phyloP scores from a whole-genome alignment of 176 grass and related monocot species.

The Juncus effusus region DNA sequence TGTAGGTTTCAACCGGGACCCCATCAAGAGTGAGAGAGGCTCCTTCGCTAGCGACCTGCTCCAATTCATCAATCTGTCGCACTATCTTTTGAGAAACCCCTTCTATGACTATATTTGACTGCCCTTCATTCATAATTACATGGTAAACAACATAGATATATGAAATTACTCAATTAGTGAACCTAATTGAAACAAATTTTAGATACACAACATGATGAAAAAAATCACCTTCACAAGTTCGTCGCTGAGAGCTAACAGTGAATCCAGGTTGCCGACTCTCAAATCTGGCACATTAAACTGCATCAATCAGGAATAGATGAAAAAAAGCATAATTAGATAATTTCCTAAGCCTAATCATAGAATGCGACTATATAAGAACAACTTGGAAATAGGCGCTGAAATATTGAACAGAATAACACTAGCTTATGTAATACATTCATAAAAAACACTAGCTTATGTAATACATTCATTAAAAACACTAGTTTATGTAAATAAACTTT shows the following conservation, averaged over 20 bases:
- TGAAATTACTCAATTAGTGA: neutral
- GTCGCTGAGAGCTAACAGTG: constrained; percentile 93
- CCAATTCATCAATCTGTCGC: constrained; percentile 89
- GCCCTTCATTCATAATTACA: neutral
- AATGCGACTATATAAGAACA: neutral
- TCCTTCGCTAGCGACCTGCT: constrained; percentile 54
- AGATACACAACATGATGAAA: neutral
- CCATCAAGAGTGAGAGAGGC: constrained; percentile 81
- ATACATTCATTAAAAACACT: too few relatives aligned
- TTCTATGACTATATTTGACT: constrained; percentile 92
- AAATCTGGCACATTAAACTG: constrained; percentile 81
- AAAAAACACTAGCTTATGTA: too few relatives aligned
- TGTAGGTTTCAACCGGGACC: constrained; percentile 83
- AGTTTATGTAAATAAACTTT: too few relatives aligned
- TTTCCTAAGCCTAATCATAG: neutral
- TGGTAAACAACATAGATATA: neutral
- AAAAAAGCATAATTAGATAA: neutral
- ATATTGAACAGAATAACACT: too few relatives aligned
- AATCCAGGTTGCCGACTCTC: constrained; percentile 88
- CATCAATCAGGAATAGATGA: neutral
- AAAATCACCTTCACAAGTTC: constrained; percentile 71
- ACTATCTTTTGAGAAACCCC: constrained; percentile 93
- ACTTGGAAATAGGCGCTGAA: too few relatives aligned
- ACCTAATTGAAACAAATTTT: too few relatives aligned
- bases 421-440: too few relatives aligned